Evolutionary conservation across 345 rosid species (phyloP).

Genomic region (Cardamine chenopodiifolia): DNA sequence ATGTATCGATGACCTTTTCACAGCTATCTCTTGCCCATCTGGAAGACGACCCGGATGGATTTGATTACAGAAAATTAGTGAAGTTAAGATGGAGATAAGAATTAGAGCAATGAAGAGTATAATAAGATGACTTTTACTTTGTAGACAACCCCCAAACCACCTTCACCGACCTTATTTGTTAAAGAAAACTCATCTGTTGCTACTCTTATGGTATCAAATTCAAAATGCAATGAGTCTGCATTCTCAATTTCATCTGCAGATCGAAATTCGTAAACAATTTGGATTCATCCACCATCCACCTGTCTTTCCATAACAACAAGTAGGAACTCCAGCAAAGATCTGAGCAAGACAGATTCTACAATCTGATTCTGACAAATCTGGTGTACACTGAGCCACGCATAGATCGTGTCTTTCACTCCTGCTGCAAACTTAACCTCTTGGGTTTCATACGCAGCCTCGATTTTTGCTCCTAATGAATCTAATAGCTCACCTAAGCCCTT

Average conservation of each 20-base stretch:
- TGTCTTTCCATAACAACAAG: constrained; percentile 36
- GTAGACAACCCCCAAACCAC: constrained; percentile 49
- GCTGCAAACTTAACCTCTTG: constrained; percentile 19
- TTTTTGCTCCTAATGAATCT: constrained; percentile 1
- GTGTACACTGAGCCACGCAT: constrained; percentile 50
- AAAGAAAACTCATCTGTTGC: constrained; percentile 41
- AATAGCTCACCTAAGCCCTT: constrained; percentile 22
- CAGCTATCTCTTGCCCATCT: constrained; percentile 47
- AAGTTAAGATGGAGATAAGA: not conserved
- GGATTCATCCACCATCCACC: constrained; percentile 45
- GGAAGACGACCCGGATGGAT: constrained; percentile 44
- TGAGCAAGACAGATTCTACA: constrained; percentile 31
- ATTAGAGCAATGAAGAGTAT: not conserved
- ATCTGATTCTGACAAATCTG: constrained; percentile 40
- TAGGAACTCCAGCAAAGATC: constrained; percentile 25
- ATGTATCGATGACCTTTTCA: constrained; percentile 48
- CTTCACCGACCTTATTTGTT: constrained; percentile 42
- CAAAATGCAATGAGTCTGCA: constrained; percentile 38
- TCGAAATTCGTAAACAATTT: constrained; percentile 24
- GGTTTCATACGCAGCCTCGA: constrained; percentile 26
- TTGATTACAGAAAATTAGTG: not conserved
- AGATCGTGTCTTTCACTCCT: constrained; percentile 28
- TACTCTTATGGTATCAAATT: constrained; percentile 30
- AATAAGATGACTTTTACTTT: constrained; percentile 27
- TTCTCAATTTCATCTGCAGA: constrained; percentile 31